Conservation (phyloP, 2,329 filamentous ascomycete genomes). For the Trichophyton mentagrophytes region DNA sequence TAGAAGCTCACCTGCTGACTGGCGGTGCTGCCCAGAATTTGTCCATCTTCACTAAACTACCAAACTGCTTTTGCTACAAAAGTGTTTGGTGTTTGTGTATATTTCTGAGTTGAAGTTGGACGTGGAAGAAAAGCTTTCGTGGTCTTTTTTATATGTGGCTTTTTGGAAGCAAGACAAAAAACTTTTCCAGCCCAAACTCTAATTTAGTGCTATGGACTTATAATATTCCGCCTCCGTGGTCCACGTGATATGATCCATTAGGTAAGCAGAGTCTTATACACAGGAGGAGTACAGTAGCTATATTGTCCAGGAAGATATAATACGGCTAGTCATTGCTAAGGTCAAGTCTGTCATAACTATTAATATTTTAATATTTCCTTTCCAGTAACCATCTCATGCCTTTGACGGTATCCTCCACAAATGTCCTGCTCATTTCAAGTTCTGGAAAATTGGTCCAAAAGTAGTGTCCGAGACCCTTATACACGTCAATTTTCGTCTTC, state of each 20-base stretch:
- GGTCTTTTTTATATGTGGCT: slow-evolving; percentile 5
- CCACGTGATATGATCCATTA: background rate
- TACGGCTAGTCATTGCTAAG: background rate
- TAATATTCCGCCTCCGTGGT: background rate
- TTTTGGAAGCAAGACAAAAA: background rate
- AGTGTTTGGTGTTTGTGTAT: background rate
- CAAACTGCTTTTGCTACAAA: slow-evolving; percentile 2
- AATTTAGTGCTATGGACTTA: background rate
- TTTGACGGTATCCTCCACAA: background rate
- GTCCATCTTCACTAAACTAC: slow-evolving; percentile 35
- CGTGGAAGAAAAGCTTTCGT: background rate
- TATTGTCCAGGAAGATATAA: background rate
- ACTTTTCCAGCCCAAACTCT: background rate
- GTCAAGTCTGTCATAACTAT: background rate
- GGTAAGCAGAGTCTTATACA: too few relatives aligned
- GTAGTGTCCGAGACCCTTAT: background rate
- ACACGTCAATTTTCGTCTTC: background rate
- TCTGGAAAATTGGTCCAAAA: background rate
- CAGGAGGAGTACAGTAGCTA: background rate
- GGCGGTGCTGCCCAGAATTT: slow-evolving; percentile 54
- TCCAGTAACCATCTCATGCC: slow-evolving; percentile 1
- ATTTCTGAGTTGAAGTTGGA: background rate
- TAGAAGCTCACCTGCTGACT: slow-evolving; percentile 46
- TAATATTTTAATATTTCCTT: background rate
- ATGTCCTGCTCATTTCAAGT: background rate